Percentiles rank a stretch among this genome's conserved stretches.
phyloP scores from a whole-genome alignment of 768 basidiomycete genomes.

The Calocera viscosa region DNA sequence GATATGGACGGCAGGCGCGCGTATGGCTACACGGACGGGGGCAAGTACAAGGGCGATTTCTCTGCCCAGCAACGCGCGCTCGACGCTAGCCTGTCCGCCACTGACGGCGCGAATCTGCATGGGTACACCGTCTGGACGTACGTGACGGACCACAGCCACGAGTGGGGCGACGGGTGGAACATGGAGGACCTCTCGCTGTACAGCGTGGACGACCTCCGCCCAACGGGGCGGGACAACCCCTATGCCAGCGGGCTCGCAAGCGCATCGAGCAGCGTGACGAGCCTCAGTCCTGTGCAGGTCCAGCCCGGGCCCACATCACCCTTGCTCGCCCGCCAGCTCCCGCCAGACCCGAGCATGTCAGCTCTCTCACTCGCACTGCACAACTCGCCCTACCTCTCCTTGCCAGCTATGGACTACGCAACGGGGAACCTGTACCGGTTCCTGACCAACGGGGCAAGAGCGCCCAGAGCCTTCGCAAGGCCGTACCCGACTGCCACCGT shows the following conservation, averaged over 20 bases:
- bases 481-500: slow-evolving; percentile 71
- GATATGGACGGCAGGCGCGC: slow-evolving; percentile 82
- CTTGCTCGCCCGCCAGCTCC: not conserved
- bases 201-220: slow-evolving; percentile 57
- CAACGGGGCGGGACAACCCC: slow-evolving; percentile 31
- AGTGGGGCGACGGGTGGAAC: slow-evolving; percentile 96
- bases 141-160: slow-evolving; percentile 53
- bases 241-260: not conserved
- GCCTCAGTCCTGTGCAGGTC: not conserved
- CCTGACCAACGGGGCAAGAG: slow-evolving; percentile 75
- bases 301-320: not conserved
- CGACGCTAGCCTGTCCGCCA: slow-evolving; percentile 32
- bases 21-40: slow-evolving; percentile 64
- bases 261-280: not conserved
- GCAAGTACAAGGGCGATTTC: slow-evolving; percentile 30
- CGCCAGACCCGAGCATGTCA: not conserved
- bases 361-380: not conserved
- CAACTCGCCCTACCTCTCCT: not conserved
- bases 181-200: slow-evolving; percentile 88
- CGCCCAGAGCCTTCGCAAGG: slow-evolving; percentile 68
- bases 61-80: slow-evolving; percentile 23
- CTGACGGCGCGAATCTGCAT: slow-evolving; percentile 30
- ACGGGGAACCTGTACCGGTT: slow-evolving; percentile 41
- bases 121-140: slow-evolving; percentile 34
- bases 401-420: not conserved